phyloP scores from a whole-genome alignment of 2,329 filamentous ascomycete genomes.

The Lojkania enalia region DNA sequence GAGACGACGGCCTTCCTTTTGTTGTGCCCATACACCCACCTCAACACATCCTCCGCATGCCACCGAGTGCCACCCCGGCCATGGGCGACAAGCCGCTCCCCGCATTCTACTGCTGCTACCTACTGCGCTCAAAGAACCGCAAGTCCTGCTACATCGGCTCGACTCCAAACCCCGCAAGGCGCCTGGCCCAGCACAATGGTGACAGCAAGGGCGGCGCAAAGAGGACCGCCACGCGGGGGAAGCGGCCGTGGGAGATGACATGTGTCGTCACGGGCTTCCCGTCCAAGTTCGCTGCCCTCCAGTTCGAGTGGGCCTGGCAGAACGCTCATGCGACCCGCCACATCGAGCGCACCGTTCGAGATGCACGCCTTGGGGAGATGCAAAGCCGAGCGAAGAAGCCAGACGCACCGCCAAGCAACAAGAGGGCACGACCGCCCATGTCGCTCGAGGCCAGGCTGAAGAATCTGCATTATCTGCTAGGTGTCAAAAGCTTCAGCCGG shows the following conservation, averaged over 20 bases:
- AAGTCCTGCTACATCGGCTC: conserved; percentile 84
- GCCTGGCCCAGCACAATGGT: conserved; percentile 92
- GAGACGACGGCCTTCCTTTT: conserved; percentile 4
- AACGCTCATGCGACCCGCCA: conserved; percentile 82
- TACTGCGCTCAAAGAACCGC: conserved; percentile 79
- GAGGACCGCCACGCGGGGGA: conserved; percentile 66
- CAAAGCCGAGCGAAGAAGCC: conserved; percentile 26
- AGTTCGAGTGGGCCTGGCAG: conserved; percentile 97
- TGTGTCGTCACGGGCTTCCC: conserved; percentile 86
- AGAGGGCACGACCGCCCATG: conserved; percentile 53
- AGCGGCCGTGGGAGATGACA: conserved; percentile 82
- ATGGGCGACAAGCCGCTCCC: conserved; percentile 61
- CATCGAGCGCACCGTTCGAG: conserved; percentile 57
- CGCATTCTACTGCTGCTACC: conserved; percentile 89
- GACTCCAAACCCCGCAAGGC: conserved; percentile 82
- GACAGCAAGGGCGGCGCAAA: conserved; percentile 77
- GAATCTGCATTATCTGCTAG: conserved; percentile 79
- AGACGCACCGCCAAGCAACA: conserved; percentile 44
- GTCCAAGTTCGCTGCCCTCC: conserved; percentile 81
- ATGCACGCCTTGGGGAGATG: conserved; percentile 40
- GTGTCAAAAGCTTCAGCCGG: conserved; percentile 74
- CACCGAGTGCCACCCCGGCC: conserved; percentile 16
- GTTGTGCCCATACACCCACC: background rate
- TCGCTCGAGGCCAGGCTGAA: conserved; percentile 71
- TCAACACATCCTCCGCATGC: conserved; percentile 12